phyloP scores from a whole-genome alignment of 2,329 filamentous ascomycete genomes.

The Colletotrichum caudatum region DNA sequence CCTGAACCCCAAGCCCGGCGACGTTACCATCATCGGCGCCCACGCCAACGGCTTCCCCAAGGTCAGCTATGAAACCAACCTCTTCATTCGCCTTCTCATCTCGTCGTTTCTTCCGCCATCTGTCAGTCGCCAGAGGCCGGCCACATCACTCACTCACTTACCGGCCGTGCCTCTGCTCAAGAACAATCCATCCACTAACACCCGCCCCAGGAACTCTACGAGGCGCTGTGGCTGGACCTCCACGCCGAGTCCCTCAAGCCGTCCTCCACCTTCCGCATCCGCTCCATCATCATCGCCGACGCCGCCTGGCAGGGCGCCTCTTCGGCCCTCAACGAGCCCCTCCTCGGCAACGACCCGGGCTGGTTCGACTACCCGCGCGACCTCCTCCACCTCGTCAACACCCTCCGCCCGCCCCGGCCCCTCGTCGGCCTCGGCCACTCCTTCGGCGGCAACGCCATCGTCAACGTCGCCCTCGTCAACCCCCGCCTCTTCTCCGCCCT shows the following conservation, averaged over 20 bases:
- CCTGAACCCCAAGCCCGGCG: conserved; percentile 73
- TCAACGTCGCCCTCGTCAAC: conserved; percentile 79
- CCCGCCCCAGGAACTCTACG: conserved; percentile 80
- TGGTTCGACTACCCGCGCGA: conserved; percentile 92
- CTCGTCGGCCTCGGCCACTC: conserved; percentile 90
- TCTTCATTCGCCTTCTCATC: conserved; percentile 25
- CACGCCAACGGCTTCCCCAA: conserved; percentile 96
- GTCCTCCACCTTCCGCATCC: conserved; percentile 72
- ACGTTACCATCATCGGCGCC: conserved; percentile 86
- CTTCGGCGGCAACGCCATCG: conserved; percentile 82
- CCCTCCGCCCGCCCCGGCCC: conserved; percentile 83
- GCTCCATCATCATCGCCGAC: conserved; percentile 91
- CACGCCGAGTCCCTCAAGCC: conserved; percentile 64
- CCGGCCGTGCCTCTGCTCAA: neutral
- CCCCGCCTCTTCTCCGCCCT: conserved; percentile 82
- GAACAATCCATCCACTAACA: neutral
- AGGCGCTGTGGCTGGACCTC: conserved; percentile 90
- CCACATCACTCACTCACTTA: conserved; percentile 15
- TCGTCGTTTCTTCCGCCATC: neutral
- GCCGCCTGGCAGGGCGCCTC: conserved; percentile 87
- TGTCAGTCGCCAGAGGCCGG: neutral
- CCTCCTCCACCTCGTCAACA: conserved; percentile 85
- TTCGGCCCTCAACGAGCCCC: conserved; percentile 79
- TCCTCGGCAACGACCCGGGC: conserved; percentile 81
- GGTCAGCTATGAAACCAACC: conserved; percentile 56